Evolutionary conservation across 148 eudicot species (phyloP), one percentile per base, ranked within the genome.

Genomic region (Pharnaceum exiguum): DNA sequence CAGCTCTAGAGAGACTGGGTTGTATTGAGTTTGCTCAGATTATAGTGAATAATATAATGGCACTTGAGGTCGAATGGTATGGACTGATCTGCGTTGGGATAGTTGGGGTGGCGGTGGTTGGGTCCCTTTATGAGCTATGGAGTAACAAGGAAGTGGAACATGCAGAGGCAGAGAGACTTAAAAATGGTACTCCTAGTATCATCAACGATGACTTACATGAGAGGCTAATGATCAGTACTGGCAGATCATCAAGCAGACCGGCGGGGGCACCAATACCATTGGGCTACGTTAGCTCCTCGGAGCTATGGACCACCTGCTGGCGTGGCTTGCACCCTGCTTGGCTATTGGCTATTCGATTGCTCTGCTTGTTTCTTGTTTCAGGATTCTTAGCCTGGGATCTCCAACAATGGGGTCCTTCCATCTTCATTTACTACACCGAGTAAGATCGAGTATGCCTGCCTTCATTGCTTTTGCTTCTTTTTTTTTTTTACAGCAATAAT

Each of bases 361-460:
- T 53, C 15, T 70, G 76, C 7, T 78, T 78, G 25, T 50, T 39
- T 12, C 43, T 72, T 24, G 51, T 75, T 21, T 39, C 52, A 10
- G 66, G 52, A 3, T 67, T 82, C 74, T 57, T 75, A 52, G 42
- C 51, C 4, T 72, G 78, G 69, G 86, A 81, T 70, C 38, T 81
- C 33, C 25, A 30, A 17, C 43, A 51, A 1, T 78, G 76, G 65
- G 86, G 72, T 37, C 26, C 63, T 7, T 58, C 70, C 52, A 73
- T 81, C 31, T 78, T 72, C 48, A 49, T 78, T 55, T 81, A 81
- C 59, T 81, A 81, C 72, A 81, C 86, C n/a, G 86, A 81, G 86
- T 81, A 61, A 38, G 55, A 59, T 8, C 13, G 16, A 7, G 27
- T 31, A 25, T 1, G 0, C 3, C 53, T 17, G 32, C 42, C 9